A percentile compares a stretch with the other conserved stretches of the same genome.
These are phyloP conservation scores for Penicillium coprophilum DNA, from an alignment of 495 filamentous ascomycete genomes.

Conservation along the genomic window DNA sequence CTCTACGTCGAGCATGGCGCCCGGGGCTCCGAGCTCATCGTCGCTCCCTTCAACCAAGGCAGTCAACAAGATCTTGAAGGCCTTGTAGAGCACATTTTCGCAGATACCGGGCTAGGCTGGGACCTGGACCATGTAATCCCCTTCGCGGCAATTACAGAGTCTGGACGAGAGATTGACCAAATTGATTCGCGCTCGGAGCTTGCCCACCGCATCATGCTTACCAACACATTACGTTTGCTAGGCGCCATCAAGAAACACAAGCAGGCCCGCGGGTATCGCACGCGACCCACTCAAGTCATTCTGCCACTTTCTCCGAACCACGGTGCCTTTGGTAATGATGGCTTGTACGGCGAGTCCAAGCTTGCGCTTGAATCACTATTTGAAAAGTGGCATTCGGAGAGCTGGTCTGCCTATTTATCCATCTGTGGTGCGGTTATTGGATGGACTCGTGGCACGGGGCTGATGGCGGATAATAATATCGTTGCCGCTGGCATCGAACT, in stretches of 20 bases:
- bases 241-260: constrained; percentile 5
- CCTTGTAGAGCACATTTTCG: constrained; percentile 22
- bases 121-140: constrained; percentile 29
- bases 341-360: constrained; percentile 96
- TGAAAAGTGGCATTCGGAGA: constrained; percentile 92
- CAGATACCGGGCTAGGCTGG: constrained; percentile 8
- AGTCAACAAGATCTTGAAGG: constrained; percentile 27
- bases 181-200: constrained; percentile 23
- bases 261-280: constrained; percentile 68
- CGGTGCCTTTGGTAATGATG: constrained; percentile 92
- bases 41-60: constrained; percentile 33
- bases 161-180: constrained; percentile 21
- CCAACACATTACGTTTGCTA: constrained; percentile 22
- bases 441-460: constrained; percentile 93
- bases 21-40: constrained; percentile 21
- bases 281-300: constrained; percentile 88
- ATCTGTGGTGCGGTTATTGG: constrained; percentile 96
- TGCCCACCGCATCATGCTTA: constrained; percentile 25
- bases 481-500: constrained; percentile 90
- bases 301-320: constrained; percentile 95
- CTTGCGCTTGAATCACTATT: constrained; percentile 84
- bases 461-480: constrained; percentile 94
- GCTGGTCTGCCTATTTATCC: constrained; percentile 68
- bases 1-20: constrained; percentile 22
- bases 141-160: constrained; percentile 30